Evolutionary conservation across 352 stramenopile genomes (phyloP).

Genomic region (Phytophthora meadii): DNA sequence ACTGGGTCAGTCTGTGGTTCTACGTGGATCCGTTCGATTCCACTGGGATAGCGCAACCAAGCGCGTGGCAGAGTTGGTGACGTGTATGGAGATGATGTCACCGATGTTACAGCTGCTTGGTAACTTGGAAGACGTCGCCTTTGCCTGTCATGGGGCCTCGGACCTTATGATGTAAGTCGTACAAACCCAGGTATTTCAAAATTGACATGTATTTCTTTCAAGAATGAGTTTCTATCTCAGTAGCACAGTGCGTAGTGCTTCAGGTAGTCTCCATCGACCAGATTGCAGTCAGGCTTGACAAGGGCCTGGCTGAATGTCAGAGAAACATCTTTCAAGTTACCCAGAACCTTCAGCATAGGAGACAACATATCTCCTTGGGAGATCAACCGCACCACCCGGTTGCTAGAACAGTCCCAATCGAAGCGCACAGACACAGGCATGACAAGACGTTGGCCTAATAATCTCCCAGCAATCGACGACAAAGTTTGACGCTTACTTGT

Average conservation of each 20-base stretch:
- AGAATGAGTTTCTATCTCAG: too few relatives aligned
- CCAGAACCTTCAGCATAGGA: background rate
- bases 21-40: conserved; percentile 6
- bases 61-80: background rate
- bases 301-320: background rate
- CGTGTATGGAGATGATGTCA: background rate
- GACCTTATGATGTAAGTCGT: too few relatives aligned
- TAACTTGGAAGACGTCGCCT: conserved; percentile 2
- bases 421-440: background rate
- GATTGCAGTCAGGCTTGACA: background rate
- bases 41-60: conserved; percentile 2
- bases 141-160: background rate
- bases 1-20: background rate
- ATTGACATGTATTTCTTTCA: too few relatives aligned
- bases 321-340: background rate
- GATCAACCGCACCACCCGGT: background rate
- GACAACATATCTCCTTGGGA: background rate
- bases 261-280: background rate
- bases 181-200: too few relatives aligned
- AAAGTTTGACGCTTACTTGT: background rate
- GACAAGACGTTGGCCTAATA: background rate
- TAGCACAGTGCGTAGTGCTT: conserved; percentile 3
- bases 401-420: background rate
- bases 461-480: background rate
- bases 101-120: conserved; percentile 9